Base-by-base conservation (phyloP, 129 eudicot species). In the Tagetes patula region DNA sequence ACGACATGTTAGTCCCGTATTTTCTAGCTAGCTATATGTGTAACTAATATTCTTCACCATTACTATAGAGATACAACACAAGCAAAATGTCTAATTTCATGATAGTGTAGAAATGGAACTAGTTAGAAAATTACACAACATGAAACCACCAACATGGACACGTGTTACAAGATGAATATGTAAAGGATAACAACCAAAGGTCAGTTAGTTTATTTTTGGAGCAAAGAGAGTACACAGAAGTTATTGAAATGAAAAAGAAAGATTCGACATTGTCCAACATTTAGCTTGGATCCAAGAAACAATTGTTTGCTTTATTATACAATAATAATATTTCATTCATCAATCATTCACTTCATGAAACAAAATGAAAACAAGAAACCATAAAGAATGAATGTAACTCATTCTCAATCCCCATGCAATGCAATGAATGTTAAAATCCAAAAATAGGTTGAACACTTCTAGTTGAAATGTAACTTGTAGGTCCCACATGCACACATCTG, bases 401-500 rank as follows among this genome's bases (percentile, higher is more conserved):
- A 78, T 63, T 78, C 77, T 64, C 77, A 78, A 78, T 78, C 77
- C 82, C 82, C 77, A 78, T 71, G 82, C 69, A 64, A 70, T 52
- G 70, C 48, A 60, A 60, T 47, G 50, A 53, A 31, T 67, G 37
- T 72, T 43, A 71, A 79, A 59, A 83, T 79, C 54, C 74, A 79
- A 80, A 84, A 74, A 73, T 54, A 74, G 31, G 67, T 80, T 67
- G 54, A 58, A 76, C 39, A 85, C 82, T 77, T 82, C 69, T 79
- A 82, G 81, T 82, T 82, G 64, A 87, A 70, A 77, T 85, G 77
- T 34, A 87, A 85, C 87, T 82, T 53, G 63, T 75, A 10, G 80
- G 92, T 80, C 87, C 88, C 76, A 84, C 65, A 75, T 73, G 86
- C 81, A 79, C 52, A 81, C 36, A 67, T 79, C 79, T 83, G 80